Base-by-base conservation (phyloP, 228 moss, liverwort and hornwort species). In the Sphagnum fallax region DNA sequence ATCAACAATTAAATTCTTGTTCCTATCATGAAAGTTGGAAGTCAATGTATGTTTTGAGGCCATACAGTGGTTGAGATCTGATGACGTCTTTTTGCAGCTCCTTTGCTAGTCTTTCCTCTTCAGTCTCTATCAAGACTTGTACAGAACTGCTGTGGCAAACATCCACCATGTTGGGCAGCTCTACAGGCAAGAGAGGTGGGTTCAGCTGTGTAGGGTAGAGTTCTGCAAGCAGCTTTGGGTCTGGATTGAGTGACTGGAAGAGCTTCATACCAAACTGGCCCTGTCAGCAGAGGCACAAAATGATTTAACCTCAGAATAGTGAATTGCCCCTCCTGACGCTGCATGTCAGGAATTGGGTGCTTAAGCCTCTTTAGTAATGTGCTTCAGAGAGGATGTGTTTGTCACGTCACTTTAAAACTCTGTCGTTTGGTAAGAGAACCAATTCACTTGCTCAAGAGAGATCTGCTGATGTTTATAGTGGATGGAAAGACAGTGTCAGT, bases 181-280 rank as follows among this genome's bases (percentile, higher is more conserved):
- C 16, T 12, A 59, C 59, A 5, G 63, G 52, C 32, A 65, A 2
- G 51, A 77, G 68, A 14, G 73, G 68, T 0, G 77, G 77, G 12
- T 52, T 57, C 15, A 77, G 77, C 58, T 77, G 77, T 5, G 77
- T 77, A 4, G 77, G 77, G 63, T 50, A 77, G 12, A 77, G n/a
- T 47, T 77, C 77, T 18, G 69, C 77, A 6, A 77, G 64, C 62
- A 77, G n/a, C 58, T 77, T 77, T 16, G 77, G 77, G 67, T 77
- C 77, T 10, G 77, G 77, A 66, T 77, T 77, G 8, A 77, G 60
- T 13, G 77, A 77, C 47, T 77, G 77, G 64, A 77, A 77, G 6
- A 77, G 52, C 8, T 59, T 73, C 14, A 73, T 63, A 53, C 73
- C 68, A 65, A 77, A 77, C 59, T 69, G 68, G 1, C 77, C 77